phyloP scores from a whole-genome alignment of 352 stramenopile genomes.

The Aphanomyces euteiches region DNA sequence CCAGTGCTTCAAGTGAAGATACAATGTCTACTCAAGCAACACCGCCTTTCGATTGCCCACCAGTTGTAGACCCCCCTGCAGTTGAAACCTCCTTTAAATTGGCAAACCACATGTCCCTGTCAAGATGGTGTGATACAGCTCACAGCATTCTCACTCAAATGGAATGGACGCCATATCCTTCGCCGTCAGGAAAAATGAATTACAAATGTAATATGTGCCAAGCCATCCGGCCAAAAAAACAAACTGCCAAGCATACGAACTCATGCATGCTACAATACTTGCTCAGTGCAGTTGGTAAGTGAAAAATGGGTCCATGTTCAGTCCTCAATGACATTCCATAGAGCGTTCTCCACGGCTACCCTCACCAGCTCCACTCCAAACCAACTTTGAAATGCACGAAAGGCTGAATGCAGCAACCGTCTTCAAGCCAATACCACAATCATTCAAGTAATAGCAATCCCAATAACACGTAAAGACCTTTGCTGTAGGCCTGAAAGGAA shows the following conservation, averaged over 20 bases:
- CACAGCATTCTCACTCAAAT: background rate
- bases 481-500: background rate
- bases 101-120: slow-evolving; percentile 8
- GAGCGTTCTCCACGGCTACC: background rate
- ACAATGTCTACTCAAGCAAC: background rate
- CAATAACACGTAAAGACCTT: background rate
- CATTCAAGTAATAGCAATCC: background rate
- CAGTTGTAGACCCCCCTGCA: background rate
- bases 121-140: background rate
- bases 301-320: too few species aligned
- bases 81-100: background rate
- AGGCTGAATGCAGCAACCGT: background rate
- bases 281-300: slow-evolving; percentile 2
- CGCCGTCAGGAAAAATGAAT: background rate
- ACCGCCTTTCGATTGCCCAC: background rate
- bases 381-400: slow-evolving; percentile 1
- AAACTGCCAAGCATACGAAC: background rate
- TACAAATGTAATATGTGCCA: slow-evolving; percentile 4
- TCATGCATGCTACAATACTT: background rate
- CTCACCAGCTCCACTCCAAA: background rate
- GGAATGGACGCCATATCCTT: slow-evolving; percentile 2
- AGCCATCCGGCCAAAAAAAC: background rate
- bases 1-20: slow-evolving; percentile 11
- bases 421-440: slow-evolving; percentile 1
- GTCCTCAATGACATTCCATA: too few species aligned